Percentiles rank a stretch among this genome's conserved stretches.
Conservation (phyloP, 163 green algal genomes). For the Coccomyxa subellipsoidea region DNA sequence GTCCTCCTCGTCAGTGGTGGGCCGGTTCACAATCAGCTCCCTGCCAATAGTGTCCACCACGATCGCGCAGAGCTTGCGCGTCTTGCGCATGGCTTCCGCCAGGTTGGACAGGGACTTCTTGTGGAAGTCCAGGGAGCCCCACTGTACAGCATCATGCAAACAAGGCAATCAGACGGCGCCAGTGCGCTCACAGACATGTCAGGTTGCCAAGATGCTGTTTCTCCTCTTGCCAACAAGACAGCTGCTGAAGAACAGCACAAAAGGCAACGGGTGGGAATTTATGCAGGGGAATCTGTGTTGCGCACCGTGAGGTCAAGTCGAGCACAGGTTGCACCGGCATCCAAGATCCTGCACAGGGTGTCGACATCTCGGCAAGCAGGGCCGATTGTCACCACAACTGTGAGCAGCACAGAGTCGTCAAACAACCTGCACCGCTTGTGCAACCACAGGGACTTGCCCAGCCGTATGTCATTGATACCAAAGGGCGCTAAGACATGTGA, state of each 20-base stretch:
- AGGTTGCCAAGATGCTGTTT: no score
- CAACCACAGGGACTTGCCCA: no score
- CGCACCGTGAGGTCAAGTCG: constrained; percentile 46
- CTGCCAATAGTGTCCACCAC: constrained; percentile 83
- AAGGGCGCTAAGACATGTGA: no score
- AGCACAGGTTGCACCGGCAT: constrained; percentile 56
- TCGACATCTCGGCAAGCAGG: constrained; percentile 80
- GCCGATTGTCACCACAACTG: constrained; percentile 82
- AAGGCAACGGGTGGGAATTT: no score
- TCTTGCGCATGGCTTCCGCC: constrained; percentile 67
- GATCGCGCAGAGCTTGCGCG: constrained; percentile 70
- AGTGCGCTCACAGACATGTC: no score
- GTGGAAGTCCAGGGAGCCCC: constrained; percentile 68
- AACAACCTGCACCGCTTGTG: not conserved
- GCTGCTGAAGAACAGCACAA: no score
- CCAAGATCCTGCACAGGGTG: constrained; percentile 63
- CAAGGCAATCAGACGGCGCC: no score
- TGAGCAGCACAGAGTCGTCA: not conserved
- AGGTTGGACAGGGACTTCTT: constrained; percentile 70
- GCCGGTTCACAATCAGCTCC: constrained; percentile 49
- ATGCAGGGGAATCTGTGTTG: not conserved
- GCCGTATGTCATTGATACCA: no score
- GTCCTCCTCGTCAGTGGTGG: constrained; percentile 37
- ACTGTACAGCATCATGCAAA: constrained; percentile 36
- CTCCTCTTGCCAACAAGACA: no score